phyloP scores from a whole-genome alignment of 352 stramenopile genomes.

The Pythium vanterpoolii region DNA sequence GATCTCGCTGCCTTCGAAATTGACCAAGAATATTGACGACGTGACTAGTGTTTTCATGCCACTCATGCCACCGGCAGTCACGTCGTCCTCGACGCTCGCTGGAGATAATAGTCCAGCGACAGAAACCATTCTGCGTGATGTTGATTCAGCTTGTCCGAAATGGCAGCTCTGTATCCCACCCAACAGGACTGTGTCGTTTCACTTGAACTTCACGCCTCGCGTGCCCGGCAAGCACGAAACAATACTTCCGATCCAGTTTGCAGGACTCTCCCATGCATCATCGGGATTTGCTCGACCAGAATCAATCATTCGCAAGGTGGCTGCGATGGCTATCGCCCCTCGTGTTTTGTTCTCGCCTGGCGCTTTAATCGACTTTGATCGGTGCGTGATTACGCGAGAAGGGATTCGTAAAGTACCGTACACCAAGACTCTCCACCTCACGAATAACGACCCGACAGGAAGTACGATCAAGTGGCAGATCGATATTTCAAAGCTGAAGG shows the following conservation, averaged over 20 bases:
- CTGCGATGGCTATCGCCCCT: slow-evolving; percentile 51
- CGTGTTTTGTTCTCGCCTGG: slow-evolving; percentile 65
- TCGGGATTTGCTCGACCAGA: slow-evolving; percentile 23
- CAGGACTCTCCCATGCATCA: slow-evolving; percentile 31
- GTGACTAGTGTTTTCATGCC: slow-evolving; percentile 78
- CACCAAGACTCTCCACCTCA: slow-evolving; percentile 72
- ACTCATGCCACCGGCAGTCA: slow-evolving; percentile 24
- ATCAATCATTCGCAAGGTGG: slow-evolving; percentile 42
- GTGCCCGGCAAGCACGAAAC: slow-evolving; percentile 44
- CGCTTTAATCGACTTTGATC: slow-evolving; percentile 77
- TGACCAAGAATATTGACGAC: slow-evolving; percentile 66
- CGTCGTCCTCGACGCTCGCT: neutral
- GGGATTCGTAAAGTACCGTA: slow-evolving; percentile 86
- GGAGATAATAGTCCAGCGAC: neutral
- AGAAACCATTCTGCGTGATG: neutral
- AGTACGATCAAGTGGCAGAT: slow-evolving; percentile 74
- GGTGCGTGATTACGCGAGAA: slow-evolving; percentile 83
- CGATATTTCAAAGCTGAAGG: slow-evolving; percentile 48
- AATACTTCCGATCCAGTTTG: slow-evolving; percentile 73
- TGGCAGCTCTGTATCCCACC: slow-evolving; percentile 78
- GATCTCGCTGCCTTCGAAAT: slow-evolving; percentile 42
- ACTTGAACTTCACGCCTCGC: slow-evolving; percentile 73
- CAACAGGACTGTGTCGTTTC: slow-evolving; percentile 60
- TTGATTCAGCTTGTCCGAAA: slow-evolving; percentile 33
- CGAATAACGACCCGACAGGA: slow-evolving; percentile 51